A percentile compares a stretch with the other conserved stretches of the same genome.
These are phyloP conservation scores for Ceratocystis papillata DNA, from an alignment of 2,329 filamentous ascomycete species.

Conservation along the genomic window DNA sequence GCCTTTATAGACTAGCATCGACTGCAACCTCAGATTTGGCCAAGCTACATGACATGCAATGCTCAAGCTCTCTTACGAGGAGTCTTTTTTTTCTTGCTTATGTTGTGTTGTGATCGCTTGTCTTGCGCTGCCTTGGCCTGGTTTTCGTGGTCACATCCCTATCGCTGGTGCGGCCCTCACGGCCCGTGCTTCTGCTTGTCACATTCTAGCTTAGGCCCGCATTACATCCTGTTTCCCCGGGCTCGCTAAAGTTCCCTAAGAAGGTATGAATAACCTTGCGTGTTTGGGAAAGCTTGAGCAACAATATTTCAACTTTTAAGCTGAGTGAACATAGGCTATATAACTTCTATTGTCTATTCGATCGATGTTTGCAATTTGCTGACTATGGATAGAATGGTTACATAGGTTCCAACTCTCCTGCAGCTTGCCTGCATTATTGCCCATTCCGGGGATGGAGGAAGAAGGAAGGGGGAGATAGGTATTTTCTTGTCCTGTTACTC, in stretches of 20 bases:
- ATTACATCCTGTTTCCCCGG: constrained; percentile 3
- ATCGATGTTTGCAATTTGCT: neutral
- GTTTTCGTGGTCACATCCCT: neutral
- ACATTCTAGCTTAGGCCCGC: neutral
- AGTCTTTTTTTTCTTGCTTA: too few relatives aligned
- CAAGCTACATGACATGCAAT: neutral
- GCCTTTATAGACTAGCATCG: neutral
- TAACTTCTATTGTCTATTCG: neutral
- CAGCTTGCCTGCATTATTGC: neutral
- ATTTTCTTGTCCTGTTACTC: neutral
- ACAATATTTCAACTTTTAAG: neutral
- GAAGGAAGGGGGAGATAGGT: too few relatives aligned
- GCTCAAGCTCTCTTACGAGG: too few relatives aligned
- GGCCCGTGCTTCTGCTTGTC: constrained; percentile 3
- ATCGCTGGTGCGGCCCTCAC: neutral
- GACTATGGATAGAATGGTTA: neutral
- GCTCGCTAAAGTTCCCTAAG: constrained; percentile 9
- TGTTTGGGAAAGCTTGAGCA: neutral
- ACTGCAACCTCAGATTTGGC: neutral
- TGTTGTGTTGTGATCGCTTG: too few relatives aligned
- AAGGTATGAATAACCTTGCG: neutral
- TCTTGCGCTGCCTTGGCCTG: neutral
- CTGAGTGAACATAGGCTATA: neutral
- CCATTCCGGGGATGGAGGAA: neutral
- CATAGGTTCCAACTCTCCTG: neutral